Base-by-base conservation (phyloP, 169 alveolate genomes). In the Plasmodium blacklocki region DNA sequence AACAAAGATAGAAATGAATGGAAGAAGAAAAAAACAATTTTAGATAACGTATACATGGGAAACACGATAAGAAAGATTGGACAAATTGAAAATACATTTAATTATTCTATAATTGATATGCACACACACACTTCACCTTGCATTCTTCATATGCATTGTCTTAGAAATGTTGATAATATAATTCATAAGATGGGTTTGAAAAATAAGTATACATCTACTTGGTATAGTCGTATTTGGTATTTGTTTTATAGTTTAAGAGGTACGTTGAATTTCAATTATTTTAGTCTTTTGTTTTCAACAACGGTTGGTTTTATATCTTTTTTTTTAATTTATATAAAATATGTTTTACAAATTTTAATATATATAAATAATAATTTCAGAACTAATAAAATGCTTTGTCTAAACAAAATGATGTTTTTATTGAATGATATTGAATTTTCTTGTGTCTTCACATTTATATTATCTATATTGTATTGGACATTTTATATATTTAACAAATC, bases 141-240 rank as follows among this genome's bases (percentile, higher is more conserved):
- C n/a, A 47, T 78, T 21, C 89, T 78, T 58, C 89, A 78, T 58
- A 78, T 78, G 54, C 89, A 78, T 68, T 78, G 89, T 45, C 68
- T 78, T 9, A 68, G 89, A 78, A 78, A 78, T 52, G 43, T 64
- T 47, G 89, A 78, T 32, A 47, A 39, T 23, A 78, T 78, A 43
- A 78, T 78, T 49, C 50, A 29, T 39, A 52, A 50, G 56, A 66
- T 78, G 32, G 89, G 89, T n/a, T 78, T 78, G 59, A 52, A 78
- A 64, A 78, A 78, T 78, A 58, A 64, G 32, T 78, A 78, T 58
- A 64, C 26, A n/a, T 67, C 75, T 47, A 64, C 64, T 49, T 78
- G 89, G 89, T 78, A 78, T 70, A 66, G 89, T 19, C 66, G 67
- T 49, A 64, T 78, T 64, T 78, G 89, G 89, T 78, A 78, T 47